Percentiles rank a stretch among this genome's conserved stretches.
These are phyloP conservation scores for Trichoderma gamsii DNA, from an alignment of 495 filamentous ascomycete genomes.

Conservation along the genomic window DNA sequence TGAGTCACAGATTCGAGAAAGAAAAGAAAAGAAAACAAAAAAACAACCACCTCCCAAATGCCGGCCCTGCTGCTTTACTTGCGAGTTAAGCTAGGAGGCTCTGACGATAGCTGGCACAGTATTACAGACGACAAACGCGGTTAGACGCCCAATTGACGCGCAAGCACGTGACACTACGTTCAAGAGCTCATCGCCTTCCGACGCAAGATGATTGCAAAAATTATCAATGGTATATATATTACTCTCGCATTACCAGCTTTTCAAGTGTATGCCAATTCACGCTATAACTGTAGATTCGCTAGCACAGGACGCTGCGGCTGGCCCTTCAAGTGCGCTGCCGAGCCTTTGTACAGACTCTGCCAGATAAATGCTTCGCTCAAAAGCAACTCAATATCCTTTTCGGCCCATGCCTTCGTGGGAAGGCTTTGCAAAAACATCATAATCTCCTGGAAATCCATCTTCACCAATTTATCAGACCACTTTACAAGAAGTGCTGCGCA, in stretches of 20 bases:
- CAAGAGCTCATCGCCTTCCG: background rate
- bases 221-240: background rate
- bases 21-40: background rate
- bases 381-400: conserved; percentile 94
- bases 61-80: background rate
- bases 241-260: background rate
- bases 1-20: background rate
- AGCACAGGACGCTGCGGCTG: conserved; percentile 33
- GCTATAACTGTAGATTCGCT: conserved; percentile 38
- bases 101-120: background rate
- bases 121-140: background rate
- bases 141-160: conserved; percentile 2
- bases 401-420: conserved; percentile 91
- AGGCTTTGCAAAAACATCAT: conserved; percentile 99
- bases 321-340: conserved; percentile 70
- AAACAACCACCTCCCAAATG: background rate
- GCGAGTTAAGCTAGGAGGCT: background rate
- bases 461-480: conserved; percentile 89
- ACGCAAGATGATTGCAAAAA: background rate
- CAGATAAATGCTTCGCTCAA: conserved; percentile 95
- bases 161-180: background rate
- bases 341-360: conserved; percentile 87
- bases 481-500: conserved; percentile 98
- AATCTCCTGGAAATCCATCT: conserved; percentile 97
- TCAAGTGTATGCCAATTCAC: background rate